phyloP scores from a whole-genome alignment of 108 stramenopile species.

The Epithemia pelagica region DNA sequence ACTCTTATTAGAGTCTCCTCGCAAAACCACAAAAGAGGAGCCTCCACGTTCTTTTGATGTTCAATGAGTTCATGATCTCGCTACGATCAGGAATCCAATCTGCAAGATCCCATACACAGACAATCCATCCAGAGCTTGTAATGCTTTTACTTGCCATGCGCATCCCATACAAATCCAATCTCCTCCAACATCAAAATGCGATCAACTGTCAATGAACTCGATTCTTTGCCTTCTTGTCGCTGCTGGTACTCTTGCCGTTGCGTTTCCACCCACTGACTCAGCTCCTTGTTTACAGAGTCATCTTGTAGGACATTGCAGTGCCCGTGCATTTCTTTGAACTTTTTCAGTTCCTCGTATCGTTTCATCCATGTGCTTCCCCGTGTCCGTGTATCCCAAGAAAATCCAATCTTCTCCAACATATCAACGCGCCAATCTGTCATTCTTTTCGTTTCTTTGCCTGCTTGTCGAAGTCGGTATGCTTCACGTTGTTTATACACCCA shows the following conservation, averaged over 20 bases:
- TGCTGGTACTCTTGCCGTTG: conserved; percentile 49
- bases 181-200: conserved; percentile 46
- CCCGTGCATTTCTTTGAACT: conserved; percentile 35
- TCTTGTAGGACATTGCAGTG: conserved; percentile 39
- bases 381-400: conserved; percentile 39
- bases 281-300: conserved; percentile 31
- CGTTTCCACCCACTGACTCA: conserved; percentile 47
- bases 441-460: conserved; percentile 23
- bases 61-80: too few species aligned
- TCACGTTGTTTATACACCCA: conserved; percentile 62
- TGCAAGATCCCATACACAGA: too few species aligned
- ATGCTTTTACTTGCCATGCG: conserved; percentile 46
- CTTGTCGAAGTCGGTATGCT: conserved; percentile 28
- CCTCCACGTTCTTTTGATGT: too few species aligned
- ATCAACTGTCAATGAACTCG: conserved; percentile 35
- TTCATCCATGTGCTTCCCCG: conserved; percentile 36
- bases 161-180: conserved; percentile 69
- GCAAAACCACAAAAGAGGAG: too few species aligned
- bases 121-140: too few species aligned
- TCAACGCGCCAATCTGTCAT: conserved; percentile 35
- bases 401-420: conserved; percentile 33
- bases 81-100: too few species aligned
- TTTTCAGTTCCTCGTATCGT: conserved; percentile 34
- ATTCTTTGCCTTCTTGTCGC: conserved; percentile 10
- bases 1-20: too few species aligned